Conservation (phyloP, 805 yeast species). For the Starmerella riodocensis region DNA sequence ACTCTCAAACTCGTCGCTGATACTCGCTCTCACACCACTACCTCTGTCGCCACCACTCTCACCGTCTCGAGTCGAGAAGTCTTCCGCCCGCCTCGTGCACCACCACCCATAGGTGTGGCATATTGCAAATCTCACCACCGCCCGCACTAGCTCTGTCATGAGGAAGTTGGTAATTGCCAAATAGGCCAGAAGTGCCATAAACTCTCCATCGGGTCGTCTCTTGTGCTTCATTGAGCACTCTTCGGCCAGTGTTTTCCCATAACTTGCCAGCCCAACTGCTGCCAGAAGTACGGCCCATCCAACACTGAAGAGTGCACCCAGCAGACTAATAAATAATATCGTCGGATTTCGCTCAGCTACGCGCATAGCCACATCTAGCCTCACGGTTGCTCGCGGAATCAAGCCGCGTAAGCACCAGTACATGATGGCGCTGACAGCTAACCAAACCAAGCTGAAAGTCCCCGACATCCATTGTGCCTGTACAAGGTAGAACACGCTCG, state of each 20-base stretch:
- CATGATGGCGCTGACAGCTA: conserved; percentile 50
- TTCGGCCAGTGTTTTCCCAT: conserved; percentile 49
- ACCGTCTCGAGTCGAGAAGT: conserved; percentile 57
- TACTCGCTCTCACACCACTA: conserved; percentile 17
- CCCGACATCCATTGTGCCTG: conserved; percentile 68
- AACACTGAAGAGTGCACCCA: conserved; percentile 48
- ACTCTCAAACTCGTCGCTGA: conserved; percentile 28
- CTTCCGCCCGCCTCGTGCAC: no score
- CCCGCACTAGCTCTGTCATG: conserved; percentile 69
- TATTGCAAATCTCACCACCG: conserved; percentile 65
- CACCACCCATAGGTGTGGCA: conserved; percentile 83
- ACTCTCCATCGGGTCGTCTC: conserved; percentile 29
- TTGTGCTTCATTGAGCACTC: conserved; percentile 35
- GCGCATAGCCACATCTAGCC: conserved; percentile 57
- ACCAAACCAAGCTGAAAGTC: conserved; percentile 54
- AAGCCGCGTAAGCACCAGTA: conserved; percentile 61
- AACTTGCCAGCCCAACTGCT: conserved; percentile 57
- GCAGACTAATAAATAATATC: conserved; percentile 43
- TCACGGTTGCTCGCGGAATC: conserved; percentile 62
- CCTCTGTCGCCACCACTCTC: no score
- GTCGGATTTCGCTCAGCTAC: conserved; percentile 66
- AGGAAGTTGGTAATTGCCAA: conserved; percentile 73
- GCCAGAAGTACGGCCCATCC: conserved; percentile 55
- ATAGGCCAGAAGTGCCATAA: conserved; percentile 58
- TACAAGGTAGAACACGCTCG: conserved; percentile 61